phyloP scores from a whole-genome alignment of 768 basidiomycete genomes.

The Termitomyces bulborhizus region DNA sequence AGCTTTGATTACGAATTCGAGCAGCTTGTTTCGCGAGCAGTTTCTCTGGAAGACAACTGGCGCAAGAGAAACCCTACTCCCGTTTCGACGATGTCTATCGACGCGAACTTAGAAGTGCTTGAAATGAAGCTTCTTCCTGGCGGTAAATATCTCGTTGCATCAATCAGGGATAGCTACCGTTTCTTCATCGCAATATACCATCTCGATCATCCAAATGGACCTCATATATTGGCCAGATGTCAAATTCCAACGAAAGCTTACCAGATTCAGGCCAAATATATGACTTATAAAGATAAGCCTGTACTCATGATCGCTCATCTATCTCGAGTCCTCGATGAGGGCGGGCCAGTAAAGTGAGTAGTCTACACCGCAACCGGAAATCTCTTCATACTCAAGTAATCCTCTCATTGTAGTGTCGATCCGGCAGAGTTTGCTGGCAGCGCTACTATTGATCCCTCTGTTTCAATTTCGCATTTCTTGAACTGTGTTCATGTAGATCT shows the following conservation, averaged over 20 bases:
- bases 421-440: slow-evolving; percentile 30
- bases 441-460: slow-evolving; percentile 34
- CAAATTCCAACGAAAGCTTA: slow-evolving; percentile 47
- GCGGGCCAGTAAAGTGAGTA: slow-evolving; percentile 13
- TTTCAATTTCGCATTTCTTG: slow-evolving; percentile 40
- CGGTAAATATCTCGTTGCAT: slow-evolving; percentile 62
- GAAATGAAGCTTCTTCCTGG: slow-evolving; percentile 59
- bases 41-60: slow-evolving; percentile 60
- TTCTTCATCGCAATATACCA: slow-evolving; percentile 49
- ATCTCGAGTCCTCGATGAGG: not conserved
- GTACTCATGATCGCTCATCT: slow-evolving; percentile 53
- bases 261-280: slow-evolving; percentile 55
- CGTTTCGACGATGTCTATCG: slow-evolving; percentile 19
- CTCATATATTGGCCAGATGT: slow-evolving; percentile 41
- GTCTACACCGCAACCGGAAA: not conserved
- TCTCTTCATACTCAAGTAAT: not conserved
- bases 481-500: slow-evolving; percentile 35
- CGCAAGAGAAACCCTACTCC: slow-evolving; percentile 31
- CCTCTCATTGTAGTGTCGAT: slow-evolving; percentile 21
- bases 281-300: slow-evolving; percentile 34
- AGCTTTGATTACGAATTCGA: slow-evolving; percentile 43
- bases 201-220: slow-evolving; percentile 47
- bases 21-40: slow-evolving; percentile 52
- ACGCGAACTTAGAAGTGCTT: slow-evolving; percentile 32
- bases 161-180: slow-evolving; percentile 41